Base-by-base conservation (phyloP, 805 yeast species). In the Wickerhamiella brachini region DNA sequence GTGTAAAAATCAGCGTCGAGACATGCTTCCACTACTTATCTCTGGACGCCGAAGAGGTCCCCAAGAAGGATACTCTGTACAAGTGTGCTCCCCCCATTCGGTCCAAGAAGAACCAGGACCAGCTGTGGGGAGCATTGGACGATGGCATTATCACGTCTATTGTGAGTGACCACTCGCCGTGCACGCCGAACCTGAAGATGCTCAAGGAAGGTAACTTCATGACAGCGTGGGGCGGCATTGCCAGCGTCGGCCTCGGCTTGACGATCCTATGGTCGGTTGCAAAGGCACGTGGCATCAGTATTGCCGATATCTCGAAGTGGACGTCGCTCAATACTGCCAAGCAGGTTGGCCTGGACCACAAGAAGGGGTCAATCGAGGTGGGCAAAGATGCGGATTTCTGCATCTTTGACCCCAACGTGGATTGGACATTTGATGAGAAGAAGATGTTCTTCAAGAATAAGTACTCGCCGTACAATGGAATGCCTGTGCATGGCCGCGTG, bases 1-100 rank as follows among this genome's bases (percentile, higher is more conserved):
- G 68, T 13, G 52, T 65, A 23, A 53, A 57, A 23, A 73, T 89
- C 51, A 71, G 95, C 0, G 95, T 88, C 1, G 97, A 89, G 66
- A 89, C 97, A 0, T 89, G 97, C 66, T 89, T 87, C 77, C 97
- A 89, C 65, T 89, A 89, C 66, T 71, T 89, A 48, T 73, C 89
- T 1, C 71, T 89, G 29, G 71, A 75, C 12, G 83, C 95, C 3
- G 96, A 88, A 62, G 72, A 73, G 29, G 85, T 89, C 50, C 81
- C 87, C 21, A 75, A 79, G 59, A 76, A 84, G 49, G 78, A 82
- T 22, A 90, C 97, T 2, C 85, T 82, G 61, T 86, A 75, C 75
- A 89, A 89, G 68, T 90, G 97, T 66, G 89, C 97, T 66, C 97
- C 97, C 1, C 97, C 97, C 1, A 87, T 89, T 57, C 74, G 97